phyloP scores from a whole-genome alignment of 1,284 basidiomycete genomes.

The Tilletia walkeri region DNA sequence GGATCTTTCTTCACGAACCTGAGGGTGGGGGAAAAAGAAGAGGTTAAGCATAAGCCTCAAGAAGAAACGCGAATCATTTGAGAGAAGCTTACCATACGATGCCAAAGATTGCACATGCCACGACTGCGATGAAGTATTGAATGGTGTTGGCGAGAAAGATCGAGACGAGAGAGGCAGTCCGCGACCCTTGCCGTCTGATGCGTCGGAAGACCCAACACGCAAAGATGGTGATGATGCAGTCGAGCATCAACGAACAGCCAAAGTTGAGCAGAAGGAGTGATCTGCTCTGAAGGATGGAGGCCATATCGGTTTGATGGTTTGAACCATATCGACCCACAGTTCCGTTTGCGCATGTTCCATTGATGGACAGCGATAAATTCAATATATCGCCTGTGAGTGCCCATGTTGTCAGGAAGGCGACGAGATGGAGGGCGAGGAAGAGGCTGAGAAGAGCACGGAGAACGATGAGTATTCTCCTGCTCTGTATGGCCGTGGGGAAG shows the following conservation, averaged over 20 bases:
- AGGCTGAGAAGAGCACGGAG: not conserved
- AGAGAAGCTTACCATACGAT: not conserved
- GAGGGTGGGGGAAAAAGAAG: not conserved
- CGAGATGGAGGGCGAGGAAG: not conserved
- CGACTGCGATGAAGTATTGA: not conserved
- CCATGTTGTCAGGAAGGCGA: not conserved
- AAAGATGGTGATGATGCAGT: constrained; percentile 5
- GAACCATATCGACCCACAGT: too few species aligned
- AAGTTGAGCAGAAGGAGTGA: constrained; percentile 4
- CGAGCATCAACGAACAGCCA: not conserved
- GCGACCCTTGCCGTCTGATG: not conserved
- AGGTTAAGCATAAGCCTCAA: too few species aligned
- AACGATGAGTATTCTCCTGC: not conserved
- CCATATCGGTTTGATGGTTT: too few species aligned
- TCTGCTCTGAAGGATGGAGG: too few species aligned
- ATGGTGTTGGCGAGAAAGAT: not conserved
- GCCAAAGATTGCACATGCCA: not conserved
- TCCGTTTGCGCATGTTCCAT: too few species aligned
- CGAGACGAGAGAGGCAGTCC: constrained; percentile 1
- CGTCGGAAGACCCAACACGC: constrained; percentile 2
- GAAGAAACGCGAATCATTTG: too few species aligned
- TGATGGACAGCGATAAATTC: too few species aligned
- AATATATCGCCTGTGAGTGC: too few species aligned
- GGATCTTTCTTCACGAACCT: constrained; percentile 6
- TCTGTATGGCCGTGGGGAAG: constrained; percentile 2